Conservation (phyloP, 768 basidiomycete species). For the Phylloporus sp. region DNA sequence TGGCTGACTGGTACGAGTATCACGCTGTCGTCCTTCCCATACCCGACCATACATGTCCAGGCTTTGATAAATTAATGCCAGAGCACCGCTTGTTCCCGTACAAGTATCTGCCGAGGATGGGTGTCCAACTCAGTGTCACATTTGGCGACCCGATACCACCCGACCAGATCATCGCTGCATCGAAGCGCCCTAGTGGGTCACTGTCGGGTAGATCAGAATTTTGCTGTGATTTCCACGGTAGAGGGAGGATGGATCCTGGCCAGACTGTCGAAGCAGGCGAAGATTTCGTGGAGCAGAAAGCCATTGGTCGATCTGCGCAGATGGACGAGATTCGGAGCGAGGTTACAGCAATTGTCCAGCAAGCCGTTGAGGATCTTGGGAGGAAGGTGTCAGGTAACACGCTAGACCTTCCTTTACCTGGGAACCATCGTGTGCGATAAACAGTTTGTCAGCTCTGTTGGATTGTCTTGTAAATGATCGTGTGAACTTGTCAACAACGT, state of each 20-base stretch:
- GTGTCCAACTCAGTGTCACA: constrained; percentile 64
- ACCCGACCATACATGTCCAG: constrained; percentile 28
- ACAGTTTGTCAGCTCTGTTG: not conserved
- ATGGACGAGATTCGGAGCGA: constrained; percentile 43
- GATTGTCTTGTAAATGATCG: not conserved
- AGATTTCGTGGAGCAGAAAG: constrained; percentile 5
- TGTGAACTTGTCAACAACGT: too few relatives aligned
- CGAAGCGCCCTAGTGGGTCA: constrained; percentile 5
- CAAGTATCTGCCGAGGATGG: constrained; percentile 62
- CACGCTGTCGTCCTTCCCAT: not conserved
- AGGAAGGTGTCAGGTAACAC: constrained; percentile 42
- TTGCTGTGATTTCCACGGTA: not conserved
- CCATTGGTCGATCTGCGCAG: constrained; percentile 17
- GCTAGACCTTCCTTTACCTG: constrained; percentile 16
- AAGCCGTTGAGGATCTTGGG: constrained; percentile 49
- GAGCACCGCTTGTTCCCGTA: constrained; percentile 73
- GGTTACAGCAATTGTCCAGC: constrained; percentile 51
- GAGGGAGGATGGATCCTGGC: constrained; percentile 16
- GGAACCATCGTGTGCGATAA: not conserved
- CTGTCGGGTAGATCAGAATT: not conserved
- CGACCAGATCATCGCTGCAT: constrained; percentile 30
- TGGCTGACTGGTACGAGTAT: constrained; percentile 72
- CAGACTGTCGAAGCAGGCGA: constrained; percentile 5
- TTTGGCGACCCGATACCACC: constrained; percentile 71
- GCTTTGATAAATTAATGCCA: constrained; percentile 88